Base-by-base conservation (phyloP, 2,329 filamentous ascomycete species). In the Paramyrothecium sp. region DNA sequence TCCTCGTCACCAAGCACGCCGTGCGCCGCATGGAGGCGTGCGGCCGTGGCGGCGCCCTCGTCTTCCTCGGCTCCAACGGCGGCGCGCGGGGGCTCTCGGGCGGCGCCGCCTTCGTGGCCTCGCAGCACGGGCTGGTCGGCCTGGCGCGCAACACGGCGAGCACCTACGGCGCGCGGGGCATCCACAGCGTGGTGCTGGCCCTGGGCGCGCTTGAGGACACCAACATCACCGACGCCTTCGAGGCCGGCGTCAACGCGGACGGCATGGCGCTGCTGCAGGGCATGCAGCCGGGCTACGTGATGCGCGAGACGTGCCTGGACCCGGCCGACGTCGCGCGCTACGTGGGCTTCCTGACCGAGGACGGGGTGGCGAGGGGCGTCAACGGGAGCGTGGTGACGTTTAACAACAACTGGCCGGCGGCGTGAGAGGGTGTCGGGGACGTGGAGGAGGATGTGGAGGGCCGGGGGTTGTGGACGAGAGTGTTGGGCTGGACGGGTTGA, bases 121-220 rank as follows among this genome's bases (percentile, higher is more conserved):
- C 73, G 68, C 84, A 85, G 69, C 81, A 84, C 61, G 82, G 78
- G 11, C 65, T 85, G 16, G 63, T 82, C 3, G 82, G 79, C 1
- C 68, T 86, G 56, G 83, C 81, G 16, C 82, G 81, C 68, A 86
- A 82, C 69, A 87, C 82, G 16, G 83, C 83, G 2, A 75, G 78
- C 0, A 82, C 76, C 63, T 87, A 87, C 63, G 78, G 77, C 1
- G 70, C 72, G 30, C 79, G 80, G 68, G 82, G 82, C 22, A 82
- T 87, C 58, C 76, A 78, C 53, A 77, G 74, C 60, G 75, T 84
- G 34, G 78, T 77, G 2, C 68, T 86, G 58, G 21, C 61, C 54
- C 69, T 83, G 60, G 72, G 83, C 47, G 82, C 81, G 11, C 78
- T 72, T n/a, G 84, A 86, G 79, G 58, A 73, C 19, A 86, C 84